Evolutionary conservation across 495 filamentous ascomycete species (phyloP).

Genomic region (Penicillium steckii): DNA sequence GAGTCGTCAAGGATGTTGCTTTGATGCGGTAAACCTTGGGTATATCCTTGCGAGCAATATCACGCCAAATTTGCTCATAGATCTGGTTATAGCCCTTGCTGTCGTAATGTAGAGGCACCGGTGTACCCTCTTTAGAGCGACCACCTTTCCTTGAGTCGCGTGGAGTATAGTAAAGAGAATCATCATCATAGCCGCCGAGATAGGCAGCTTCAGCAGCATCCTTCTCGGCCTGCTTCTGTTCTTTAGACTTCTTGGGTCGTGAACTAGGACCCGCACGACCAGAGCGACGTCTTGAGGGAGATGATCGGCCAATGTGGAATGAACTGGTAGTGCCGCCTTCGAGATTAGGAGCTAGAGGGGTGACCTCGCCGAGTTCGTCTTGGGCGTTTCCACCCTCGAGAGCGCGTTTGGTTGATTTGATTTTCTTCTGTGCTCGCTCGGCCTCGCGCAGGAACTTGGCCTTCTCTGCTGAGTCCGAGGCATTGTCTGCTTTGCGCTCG

Average conservation of each 20-base stretch:
- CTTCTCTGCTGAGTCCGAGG: constrained; percentile 75
- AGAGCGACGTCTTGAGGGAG: constrained; percentile 63
- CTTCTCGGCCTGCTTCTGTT: constrained; percentile 95
- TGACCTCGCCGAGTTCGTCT: constrained; percentile 73
- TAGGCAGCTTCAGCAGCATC: constrained; percentile 88
- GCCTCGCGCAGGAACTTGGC: constrained; percentile 76
- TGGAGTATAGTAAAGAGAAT: constrained; percentile 61
- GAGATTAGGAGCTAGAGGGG: constrained; percentile 74
- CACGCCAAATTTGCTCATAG: constrained; percentile 97
- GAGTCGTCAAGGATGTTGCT: constrained; percentile 74
- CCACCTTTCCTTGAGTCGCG: constrained; percentile 61
- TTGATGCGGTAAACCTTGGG: constrained; percentile 88
- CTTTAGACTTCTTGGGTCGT: constrained; percentile 84
- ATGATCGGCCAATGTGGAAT: constrained; percentile 68
- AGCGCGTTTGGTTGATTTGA: constrained; percentile 75
- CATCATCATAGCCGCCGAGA: constrained; percentile 80
- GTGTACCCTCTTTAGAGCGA: constrained; percentile 62
- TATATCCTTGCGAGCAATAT: constrained; percentile 90
- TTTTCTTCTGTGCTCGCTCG: constrained; percentile 83
- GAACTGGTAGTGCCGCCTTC: constrained; percentile 86
- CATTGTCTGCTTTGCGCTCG: constrained; percentile 67
- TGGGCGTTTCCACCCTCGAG: constrained; percentile 80
- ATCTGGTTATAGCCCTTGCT: constrained; percentile 96
- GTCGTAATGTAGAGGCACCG: constrained; percentile 57
- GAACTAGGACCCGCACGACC: constrained; percentile 59